Evolutionary conservation across 768 basidiomycete species (phyloP).

Genomic region (Collybia sp.): DNA sequence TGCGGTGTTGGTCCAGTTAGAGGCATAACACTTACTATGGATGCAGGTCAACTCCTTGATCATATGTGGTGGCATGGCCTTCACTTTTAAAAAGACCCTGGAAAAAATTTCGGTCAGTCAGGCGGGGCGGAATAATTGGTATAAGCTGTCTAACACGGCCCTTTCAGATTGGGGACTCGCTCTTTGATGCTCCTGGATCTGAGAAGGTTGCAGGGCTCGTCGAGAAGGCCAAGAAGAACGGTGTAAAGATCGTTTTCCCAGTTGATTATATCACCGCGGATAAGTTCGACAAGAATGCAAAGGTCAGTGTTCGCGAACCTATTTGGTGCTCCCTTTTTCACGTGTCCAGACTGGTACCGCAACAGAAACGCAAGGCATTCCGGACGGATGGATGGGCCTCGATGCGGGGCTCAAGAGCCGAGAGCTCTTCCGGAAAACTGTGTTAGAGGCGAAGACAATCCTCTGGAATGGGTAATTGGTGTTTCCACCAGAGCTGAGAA

Average conservation of each 20-base stretch:
- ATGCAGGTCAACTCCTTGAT: slow-evolving; percentile 88
- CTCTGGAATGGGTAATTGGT: slow-evolving; percentile 85
- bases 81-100: slow-evolving; percentile 97
- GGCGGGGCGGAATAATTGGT: neutral
- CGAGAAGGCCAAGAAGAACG: slow-evolving; percentile 88
- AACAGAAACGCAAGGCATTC: slow-evolving; percentile 84
- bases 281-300: slow-evolving; percentile 91
- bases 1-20: slow-evolving; percentile 5
- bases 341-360: slow-evolving; percentile 60
- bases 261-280: slow-evolving; percentile 93
- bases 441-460: slow-evolving; percentile 88
- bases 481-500: neutral
- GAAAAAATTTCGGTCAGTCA: slow-evolving; percentile 63
- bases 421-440: slow-evolving; percentile 73
- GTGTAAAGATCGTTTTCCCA: slow-evolving; percentile 93
- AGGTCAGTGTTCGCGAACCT: slow-evolving; percentile 36
- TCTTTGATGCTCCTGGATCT: slow-evolving; percentile 87
- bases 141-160: slow-evolving; percentile 11
- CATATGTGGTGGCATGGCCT: slow-evolving; percentile 98
- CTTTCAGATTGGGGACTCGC: slow-evolving; percentile 84
- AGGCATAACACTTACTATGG: neutral
- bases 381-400: slow-evolving; percentile 91
- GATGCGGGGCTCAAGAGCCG: slow-evolving; percentile 86
- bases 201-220: slow-evolving; percentile 80
- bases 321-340: neutral